Evolutionary conservation across 2,329 filamentous ascomycete species (phyloP), one percentile per base, ranked within the genome.

Genomic region (Pseudogymnoascus sp.): DNA sequence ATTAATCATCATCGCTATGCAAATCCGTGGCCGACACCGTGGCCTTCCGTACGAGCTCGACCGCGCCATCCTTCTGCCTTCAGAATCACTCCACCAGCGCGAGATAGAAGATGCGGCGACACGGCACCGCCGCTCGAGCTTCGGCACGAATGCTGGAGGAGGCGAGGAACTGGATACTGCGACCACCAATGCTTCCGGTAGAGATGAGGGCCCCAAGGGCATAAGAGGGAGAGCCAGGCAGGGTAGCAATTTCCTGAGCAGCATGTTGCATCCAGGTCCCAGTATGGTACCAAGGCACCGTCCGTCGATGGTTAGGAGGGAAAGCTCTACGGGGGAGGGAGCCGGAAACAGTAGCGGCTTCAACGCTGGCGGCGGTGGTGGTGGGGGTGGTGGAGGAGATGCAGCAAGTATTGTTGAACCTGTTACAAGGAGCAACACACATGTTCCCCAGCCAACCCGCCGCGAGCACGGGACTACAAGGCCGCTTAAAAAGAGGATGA

Each of bases 11-110:
- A 81, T 88, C 64, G 84, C 84, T 31, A 87, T 88, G 85, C 83
- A 87, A 75, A 82, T 89, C 63, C 86, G 86, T 73, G 86, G 86
- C 5, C 82, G 86, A 1, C 86, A 89, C 70, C 84, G 86, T 72
- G 86, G 86, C 62, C 76, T 89, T 3, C 86, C 86, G 0, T 89
- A 89, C 69, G 85, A 84, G 3, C 79, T 88, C 6, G 88, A 91
- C 68, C 83, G 87, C 59, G 88, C 88, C 31, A 87, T 90, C 62
- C 74, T 90, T 1, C 78, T 90, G 1, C 87, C 87, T 0, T 85
- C 81, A 8, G 86, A 89, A 65, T 79, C 81, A n/a, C 73, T 88
- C 2, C 81, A 87, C 62, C 77, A 82, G 66, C 84, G 83, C 63
- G 86, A 88, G 68, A 78, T 79, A 4, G 77, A 76, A 26, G 81